Conservation (phyloP, 306 rosid species). For the Dalbergia cochinchinensis region DNA sequence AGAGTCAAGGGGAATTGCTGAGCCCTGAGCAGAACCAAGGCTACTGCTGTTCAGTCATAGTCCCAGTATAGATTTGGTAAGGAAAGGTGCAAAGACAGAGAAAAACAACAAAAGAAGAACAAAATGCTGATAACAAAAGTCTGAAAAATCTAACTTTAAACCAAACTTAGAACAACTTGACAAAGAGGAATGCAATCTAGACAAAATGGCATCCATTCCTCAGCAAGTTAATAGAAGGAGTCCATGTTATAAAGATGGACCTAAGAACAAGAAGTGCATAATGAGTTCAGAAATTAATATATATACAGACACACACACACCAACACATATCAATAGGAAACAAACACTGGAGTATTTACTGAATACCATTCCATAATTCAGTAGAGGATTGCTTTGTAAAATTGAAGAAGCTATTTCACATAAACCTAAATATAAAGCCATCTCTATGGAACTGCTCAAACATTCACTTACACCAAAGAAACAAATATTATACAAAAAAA, state of each 20-base stretch:
- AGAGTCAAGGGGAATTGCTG: conserved; percentile 3
- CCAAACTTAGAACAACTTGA: conserved; percentile 4
- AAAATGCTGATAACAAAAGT: neutral
- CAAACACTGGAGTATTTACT: neutral
- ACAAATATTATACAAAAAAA: neutral
- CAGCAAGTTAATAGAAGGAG: neutral
- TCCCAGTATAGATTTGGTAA: neutral
- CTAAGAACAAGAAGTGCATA: neutral
- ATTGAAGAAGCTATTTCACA: neutral
- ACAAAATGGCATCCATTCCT: neutral
- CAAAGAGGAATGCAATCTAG: neutral
- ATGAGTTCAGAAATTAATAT: neutral
- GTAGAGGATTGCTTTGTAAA: neutral
- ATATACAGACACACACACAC: no score
- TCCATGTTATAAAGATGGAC: neutral
- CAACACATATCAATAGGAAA: neutral
- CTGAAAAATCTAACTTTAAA: neutral
- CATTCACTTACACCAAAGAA: neutral
- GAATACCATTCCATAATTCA: neutral
- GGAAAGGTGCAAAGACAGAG: neutral
- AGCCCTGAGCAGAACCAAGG: conserved; percentile 36
- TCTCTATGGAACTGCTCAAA: neutral
- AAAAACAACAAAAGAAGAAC: neutral
- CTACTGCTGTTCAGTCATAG: conserved; percentile 1
- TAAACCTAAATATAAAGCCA: neutral